Base-by-base conservation (phyloP, 352 stramenopile species). In the Globisporangium recalcitrans region DNA sequence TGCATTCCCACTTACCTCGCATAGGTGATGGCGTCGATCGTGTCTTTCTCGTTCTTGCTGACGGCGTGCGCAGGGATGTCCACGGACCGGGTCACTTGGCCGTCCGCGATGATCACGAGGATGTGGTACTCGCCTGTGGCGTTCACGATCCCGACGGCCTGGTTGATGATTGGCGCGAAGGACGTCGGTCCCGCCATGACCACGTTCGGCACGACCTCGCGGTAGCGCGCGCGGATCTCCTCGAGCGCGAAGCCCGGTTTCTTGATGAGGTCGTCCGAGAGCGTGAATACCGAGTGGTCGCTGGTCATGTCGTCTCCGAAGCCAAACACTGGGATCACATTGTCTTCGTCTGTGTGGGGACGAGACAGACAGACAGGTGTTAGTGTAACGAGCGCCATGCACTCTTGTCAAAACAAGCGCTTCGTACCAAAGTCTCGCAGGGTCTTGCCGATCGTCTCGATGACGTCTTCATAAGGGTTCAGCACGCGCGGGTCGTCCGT, bases 401-500 rank as follows among this genome's bases (percentile, higher is more conserved):
- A n/a, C n/a, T n/a, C n/a, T n/a, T n/a, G n/a, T n/a, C n/a, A n/a
- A n/a, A n/a, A n/a, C n/a, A n/a, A n/a, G n/a, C 21, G 53, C 16
- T 3, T 71, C 72, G 44, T 52, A 90, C 80, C 82, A 74, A 93
- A 96, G 56, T 90, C 78, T 0, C 64, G 68, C 11, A 95, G 67
- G 21, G 85, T 90, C 29, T 70, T 69, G 16, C 87, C 82, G 48
- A 96, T 84, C 46, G 73, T 91, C 51, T 91, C 83, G 56, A 96
- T 93, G 26, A 93, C 87, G 53, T 90, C 69, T 57, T 95, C 84
- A 73, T 96, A 96, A 53, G 84, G 87, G 59, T 96, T 96, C 1
- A 63, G 46, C 0, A 55, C 21, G 27, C 63, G 62, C 16, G 72
- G 52, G 10, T 89, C 68, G 55, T 84, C 79, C 26, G 82, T 86